Conservation (phyloP, 768 basidiomycete species). For the Xerocomellus amylosporus region DNA sequence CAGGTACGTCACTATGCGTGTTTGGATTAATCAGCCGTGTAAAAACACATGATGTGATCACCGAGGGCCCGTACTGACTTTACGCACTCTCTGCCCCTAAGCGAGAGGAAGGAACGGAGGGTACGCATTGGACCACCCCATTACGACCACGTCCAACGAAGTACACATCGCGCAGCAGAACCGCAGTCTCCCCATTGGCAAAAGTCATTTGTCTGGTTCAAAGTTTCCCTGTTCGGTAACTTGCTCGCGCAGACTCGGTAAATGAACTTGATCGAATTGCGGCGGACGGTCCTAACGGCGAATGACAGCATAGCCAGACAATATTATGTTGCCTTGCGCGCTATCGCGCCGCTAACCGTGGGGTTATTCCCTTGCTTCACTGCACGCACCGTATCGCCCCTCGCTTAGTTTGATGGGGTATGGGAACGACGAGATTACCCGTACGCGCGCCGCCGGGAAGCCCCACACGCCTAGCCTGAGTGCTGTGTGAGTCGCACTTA, state of each 20-base stretch:
- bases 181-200: background rate
- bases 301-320: conserved; percentile 1
- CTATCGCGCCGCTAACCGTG: background rate
- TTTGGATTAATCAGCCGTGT: background rate
- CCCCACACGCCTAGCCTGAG: background rate
- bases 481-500: background rate
- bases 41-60: background rate
- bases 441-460: background rate
- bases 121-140: background rate
- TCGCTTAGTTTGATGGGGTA: conserved; percentile 1
- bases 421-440: background rate
- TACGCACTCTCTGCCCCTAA: background rate
- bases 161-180: background rate
- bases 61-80: background rate
- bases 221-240: conserved; percentile 6
- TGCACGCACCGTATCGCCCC: background rate
- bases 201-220: conserved; percentile 6
- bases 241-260: background rate
- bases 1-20: background rate
- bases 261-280: conserved; percentile 9
- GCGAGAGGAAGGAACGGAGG: background rate
- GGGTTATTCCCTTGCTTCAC: background rate
- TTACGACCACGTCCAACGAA: background rate
- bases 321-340: background rate
- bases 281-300: background rate